phyloP scores from a whole-genome alignment of 257 asterid genomes.

The Nicotiana knightiana region DNA sequence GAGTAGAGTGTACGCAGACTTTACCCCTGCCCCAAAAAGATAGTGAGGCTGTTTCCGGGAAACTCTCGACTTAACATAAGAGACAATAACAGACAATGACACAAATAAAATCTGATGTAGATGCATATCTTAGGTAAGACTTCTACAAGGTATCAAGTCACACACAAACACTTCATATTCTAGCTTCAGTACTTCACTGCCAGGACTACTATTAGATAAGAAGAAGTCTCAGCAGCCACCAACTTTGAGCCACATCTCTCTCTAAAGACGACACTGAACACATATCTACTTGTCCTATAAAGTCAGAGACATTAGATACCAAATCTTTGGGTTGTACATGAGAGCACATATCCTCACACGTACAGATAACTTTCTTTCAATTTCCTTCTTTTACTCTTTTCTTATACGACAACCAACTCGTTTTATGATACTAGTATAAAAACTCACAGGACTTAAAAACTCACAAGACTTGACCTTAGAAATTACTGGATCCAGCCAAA shows the following conservation, averaged over 20 bases:
- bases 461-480: background rate
- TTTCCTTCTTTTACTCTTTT: background rate
- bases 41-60: no score
- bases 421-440: background rate
- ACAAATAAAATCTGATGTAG: background rate
- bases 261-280: background rate
- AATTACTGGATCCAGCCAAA: background rate
- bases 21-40: no score
- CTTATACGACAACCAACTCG: background rate
- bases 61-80: no score
- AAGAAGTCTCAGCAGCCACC: background rate
- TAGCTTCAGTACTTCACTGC: background rate
- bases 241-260: background rate
- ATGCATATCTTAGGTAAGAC: background rate
- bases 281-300: background rate
- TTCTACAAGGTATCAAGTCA: slow-evolving; percentile 1
- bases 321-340: background rate
- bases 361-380: background rate
- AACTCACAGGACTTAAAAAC: background rate
- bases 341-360: background rate
- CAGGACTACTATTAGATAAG: background rate
- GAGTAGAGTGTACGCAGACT: no score
- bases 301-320: background rate
- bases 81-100: background rate
- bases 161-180: background rate